Evolutionary conservation across 768 basidiomycete species (phyloP).

Genomic region (Paxillus ammoniavirescens): DNA sequence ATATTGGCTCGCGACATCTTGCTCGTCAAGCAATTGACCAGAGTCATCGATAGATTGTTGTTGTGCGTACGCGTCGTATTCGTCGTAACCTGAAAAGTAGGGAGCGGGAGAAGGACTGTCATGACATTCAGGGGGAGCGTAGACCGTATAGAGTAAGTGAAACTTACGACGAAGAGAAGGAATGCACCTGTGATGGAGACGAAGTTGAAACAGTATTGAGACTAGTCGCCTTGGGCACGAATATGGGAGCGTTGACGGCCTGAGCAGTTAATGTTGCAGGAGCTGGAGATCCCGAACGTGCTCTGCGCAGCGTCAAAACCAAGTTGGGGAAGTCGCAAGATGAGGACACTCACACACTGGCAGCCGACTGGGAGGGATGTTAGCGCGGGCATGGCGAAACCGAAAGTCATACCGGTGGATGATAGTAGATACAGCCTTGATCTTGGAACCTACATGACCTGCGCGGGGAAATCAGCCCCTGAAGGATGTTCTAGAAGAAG

Average conservation of each 20-base stretch:
- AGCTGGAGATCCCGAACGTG: conserved; percentile 45
- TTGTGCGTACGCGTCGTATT: conserved; percentile 37
- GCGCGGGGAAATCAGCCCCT: not conserved
- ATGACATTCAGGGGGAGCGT: conserved; percentile 8
- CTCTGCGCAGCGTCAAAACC: conserved; percentile 23
- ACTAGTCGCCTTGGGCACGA: conserved; percentile 64
- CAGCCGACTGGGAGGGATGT: conserved; percentile 18
- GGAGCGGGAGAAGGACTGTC: conserved; percentile 28
- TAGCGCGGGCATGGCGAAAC: conserved; percentile 8
- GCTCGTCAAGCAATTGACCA: conserved; percentile 13
- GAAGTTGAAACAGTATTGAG: conserved; percentile 49
- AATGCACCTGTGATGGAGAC: conserved; percentile 28
- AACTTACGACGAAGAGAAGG: conserved; percentile 30
- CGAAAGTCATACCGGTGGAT: conserved; percentile 56
- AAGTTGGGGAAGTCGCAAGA: not conserved
- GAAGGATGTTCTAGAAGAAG: not conserved
- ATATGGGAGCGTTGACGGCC: conserved; percentile 81
- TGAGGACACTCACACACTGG: conserved; percentile 25
- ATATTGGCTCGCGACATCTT: conserved; percentile 17
- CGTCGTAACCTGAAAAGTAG: conserved; percentile 32
- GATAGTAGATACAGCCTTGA: conserved; percentile 82
- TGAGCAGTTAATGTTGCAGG: conserved; percentile 50
- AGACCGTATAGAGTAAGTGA: not conserved
- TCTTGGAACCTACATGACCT: conserved; percentile 86
- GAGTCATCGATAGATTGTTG: conserved; percentile 1